Conservation (phyloP, 306 rosid genomes). For the Begonia masoniana region DNA sequence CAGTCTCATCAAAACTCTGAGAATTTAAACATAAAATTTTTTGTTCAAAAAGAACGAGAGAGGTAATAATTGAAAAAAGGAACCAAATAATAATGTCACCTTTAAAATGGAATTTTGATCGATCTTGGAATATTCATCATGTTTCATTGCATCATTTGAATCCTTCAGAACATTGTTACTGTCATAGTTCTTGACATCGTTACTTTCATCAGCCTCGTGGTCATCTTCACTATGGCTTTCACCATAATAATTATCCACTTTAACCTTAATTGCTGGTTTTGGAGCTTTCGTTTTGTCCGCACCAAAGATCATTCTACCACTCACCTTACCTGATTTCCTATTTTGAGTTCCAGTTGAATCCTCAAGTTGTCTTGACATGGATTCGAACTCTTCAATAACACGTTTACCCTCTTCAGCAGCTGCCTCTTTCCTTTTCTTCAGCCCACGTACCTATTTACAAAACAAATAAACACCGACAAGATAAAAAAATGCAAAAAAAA, state of each 20-base stretch:
- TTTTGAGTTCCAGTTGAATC: conserved; percentile 34
- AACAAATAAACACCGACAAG: conserved; percentile 2
- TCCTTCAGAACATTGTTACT: conserved; percentile 22
- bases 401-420: conserved; percentile 70
- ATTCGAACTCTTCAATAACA: conserved; percentile 56
- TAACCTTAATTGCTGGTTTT: conserved; percentile 29
- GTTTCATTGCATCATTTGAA: conserved; percentile 16
- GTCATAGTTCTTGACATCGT: conserved; percentile 12
- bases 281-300: conserved; percentile 30
- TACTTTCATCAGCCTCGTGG: conserved; percentile 21
- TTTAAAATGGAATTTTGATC: conserved; percentile 45
- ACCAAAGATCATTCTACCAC: conserved; percentile 83
- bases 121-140: conserved; percentile 26
- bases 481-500: no score
- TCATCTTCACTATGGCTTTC: conserved; percentile 69
- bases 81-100: conserved; percentile 27
- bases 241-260: conserved; percentile 35
- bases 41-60: conserved; percentile 16
- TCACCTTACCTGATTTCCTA: conserved; percentile 20
- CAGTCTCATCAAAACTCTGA: conserved; percentile 52
- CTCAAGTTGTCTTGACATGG: conserved; percentile 46
- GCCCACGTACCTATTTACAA: conserved; percentile 56
- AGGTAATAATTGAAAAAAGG: not conserved
- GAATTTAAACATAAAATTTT: conserved; percentile 13
- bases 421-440: conserved; percentile 61